Conservation (phyloP, 306 rosid genomes). For the Quercus robur region DNA sequence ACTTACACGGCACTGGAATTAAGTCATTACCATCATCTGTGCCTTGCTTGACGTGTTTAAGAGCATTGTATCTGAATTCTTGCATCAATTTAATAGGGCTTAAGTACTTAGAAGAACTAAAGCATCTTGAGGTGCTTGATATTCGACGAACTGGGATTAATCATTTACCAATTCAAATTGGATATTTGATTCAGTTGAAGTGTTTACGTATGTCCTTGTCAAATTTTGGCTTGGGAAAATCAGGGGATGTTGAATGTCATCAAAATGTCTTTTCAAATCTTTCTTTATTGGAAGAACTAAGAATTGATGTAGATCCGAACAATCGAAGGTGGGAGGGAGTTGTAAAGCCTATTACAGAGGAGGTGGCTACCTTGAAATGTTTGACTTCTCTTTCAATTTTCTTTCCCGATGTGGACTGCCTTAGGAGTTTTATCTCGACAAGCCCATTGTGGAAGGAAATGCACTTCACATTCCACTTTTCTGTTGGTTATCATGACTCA, state of each 20-base stretch:
- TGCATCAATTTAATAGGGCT: neutral
- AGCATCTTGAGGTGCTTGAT: slow-evolving; percentile 31
- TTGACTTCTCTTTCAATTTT: slow-evolving; percentile 10
- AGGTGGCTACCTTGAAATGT: slow-evolving; percentile 10
- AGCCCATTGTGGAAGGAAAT: slow-evolving; percentile 3
- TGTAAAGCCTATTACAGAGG: neutral
- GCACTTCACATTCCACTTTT: slow-evolving; percentile 12
- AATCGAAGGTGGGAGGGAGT: slow-evolving; percentile 4
- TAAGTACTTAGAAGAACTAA: slow-evolving; percentile 9
- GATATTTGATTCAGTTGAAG: slow-evolving; percentile 6
- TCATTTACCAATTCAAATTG: slow-evolving; percentile 1
- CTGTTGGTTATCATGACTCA: slow-evolving; percentile 22
- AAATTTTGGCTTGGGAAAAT: neutral
- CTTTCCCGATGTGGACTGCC: slow-evolving; percentile 19
- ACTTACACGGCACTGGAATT: slow-evolving; percentile 3
- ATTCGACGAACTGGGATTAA: slow-evolving; percentile 7
- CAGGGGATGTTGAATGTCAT: neutral
- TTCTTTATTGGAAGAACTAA: slow-evolving; percentile 26
- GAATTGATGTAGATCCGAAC: slow-evolving; percentile 14
- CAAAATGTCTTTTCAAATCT: slow-evolving; percentile 8
- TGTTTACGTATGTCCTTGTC: slow-evolving; percentile 18
- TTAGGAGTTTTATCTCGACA: slow-evolving; percentile 1
- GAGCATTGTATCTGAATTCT: slow-evolving; percentile 13
- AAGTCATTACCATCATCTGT: slow-evolving; percentile 11
- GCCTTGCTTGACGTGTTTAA: slow-evolving; percentile 9